These are phyloP conservation scores for Desmodesmus armatus DNA, from an alignment of 139 green algal species.

Conservation along the genomic window DNA sequence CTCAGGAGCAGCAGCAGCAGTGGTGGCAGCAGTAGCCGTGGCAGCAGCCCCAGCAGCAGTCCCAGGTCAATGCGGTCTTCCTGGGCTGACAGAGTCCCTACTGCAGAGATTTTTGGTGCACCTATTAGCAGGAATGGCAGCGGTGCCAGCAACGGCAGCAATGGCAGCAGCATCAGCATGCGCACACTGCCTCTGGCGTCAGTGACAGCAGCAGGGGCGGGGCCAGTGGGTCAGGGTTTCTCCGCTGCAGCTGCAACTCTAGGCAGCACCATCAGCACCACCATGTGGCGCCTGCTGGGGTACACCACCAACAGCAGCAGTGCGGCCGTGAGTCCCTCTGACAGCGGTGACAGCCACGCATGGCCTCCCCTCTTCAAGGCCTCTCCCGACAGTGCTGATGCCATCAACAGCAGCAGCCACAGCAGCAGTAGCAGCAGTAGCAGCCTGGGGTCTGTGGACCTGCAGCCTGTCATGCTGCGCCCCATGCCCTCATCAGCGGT, in stretches of 20 bases:
- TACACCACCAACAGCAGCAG: too few species aligned
- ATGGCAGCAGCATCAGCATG: not conserved
- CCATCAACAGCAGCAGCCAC: not conserved
- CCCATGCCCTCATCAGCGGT: not conserved
- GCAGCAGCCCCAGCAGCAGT: not conserved
- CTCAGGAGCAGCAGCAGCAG: conserved; percentile 17
- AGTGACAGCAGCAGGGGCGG: too few species aligned
- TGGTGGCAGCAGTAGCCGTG: not conserved
- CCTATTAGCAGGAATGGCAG: too few species aligned
- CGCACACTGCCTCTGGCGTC: too few species aligned
- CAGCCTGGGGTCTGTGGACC: not conserved
- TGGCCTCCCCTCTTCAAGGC: not conserved
- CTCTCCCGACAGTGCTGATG: not conserved
- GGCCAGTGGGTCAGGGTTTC: too few species aligned
- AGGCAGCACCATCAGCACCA: too few species aligned
- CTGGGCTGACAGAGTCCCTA: too few species aligned
- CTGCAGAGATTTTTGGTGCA: too few species aligned
- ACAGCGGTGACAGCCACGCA: too few species aligned
- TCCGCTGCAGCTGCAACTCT: too few species aligned
- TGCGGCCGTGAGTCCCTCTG: too few species aligned
- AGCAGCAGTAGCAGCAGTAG: conserved; percentile 1
- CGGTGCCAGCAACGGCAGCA: not conserved
- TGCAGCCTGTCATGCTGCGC: not conserved
- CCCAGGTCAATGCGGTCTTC: not conserved
- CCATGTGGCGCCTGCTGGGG: too few species aligned